Base-by-base conservation (phyloP, 2,329 filamentous ascomycete species). In the Fusarium stilboides region DNA sequence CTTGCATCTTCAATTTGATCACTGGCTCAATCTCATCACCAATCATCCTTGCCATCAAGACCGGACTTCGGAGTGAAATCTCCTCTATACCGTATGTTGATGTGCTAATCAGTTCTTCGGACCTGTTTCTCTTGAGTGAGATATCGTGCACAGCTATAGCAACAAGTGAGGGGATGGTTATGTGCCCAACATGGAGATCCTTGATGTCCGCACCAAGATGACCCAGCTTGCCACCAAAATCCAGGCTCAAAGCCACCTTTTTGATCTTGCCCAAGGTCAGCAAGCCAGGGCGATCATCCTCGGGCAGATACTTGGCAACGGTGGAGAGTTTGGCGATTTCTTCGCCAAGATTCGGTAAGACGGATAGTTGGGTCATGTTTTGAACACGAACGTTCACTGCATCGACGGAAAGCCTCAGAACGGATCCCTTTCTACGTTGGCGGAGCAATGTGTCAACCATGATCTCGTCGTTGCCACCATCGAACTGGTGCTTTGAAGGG, bases 1-100 rank as follows among this genome's bases (percentile, higher is more conserved):
- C 94, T 78, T 92, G 92, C 42, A 98, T 81, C 77, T 97, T 97
- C 60, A 98, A 79, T 77, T 97, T 97, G 70, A 98, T 84, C 8
- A 93, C 90, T 0, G 97, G 95, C 68, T 98, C 95, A 81, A 97
- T 93, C 77, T 98, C 95, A 76, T 98, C 94, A 1, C 94, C 94
- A 69, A 99, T 92, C 81, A 97, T 92, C 50, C 96, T 88, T 62
- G 92, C 88, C 90, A 97, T 97, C 54, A 98, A 78, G 68, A 94
- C 93, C 2, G 81, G 80, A 6, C 74, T 71, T 40, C 67, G 72
- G 5, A 65, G 66, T 20, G 75, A 60, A 20, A 68, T 61, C 7
- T 77, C 76, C 19, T 71, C 77, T 40, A 75, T 65, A 8, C 72
- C 70, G n/a, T 75, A 74, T 13, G 70, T 47, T 14, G 75, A 73